Conservation (phyloP, 495 filamentous ascomycete genomes). For the Cryomyces minteri region DNA sequence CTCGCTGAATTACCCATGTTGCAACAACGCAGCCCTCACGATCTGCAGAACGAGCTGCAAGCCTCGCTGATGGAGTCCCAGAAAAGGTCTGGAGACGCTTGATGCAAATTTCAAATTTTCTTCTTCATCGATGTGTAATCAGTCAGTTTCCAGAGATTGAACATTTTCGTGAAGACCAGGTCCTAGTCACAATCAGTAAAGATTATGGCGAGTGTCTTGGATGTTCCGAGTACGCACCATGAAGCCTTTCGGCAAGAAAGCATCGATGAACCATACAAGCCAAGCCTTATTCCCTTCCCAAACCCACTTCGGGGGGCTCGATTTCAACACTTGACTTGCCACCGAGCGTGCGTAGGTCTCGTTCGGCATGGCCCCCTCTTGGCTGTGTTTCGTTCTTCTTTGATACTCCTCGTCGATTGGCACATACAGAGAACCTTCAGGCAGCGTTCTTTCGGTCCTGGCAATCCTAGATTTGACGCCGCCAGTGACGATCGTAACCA, state of each 20-base stretch:
- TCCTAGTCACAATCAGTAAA: slow-evolving; percentile 1
- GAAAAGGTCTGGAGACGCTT: no score
- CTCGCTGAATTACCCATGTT: no score
- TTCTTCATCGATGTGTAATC: slow-evolving; percentile 2
- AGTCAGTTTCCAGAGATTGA: slow-evolving; percentile 10
- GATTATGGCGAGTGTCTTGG: neutral
- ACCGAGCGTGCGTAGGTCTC: slow-evolving; percentile 36
- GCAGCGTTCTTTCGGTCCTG: slow-evolving; percentile 28
- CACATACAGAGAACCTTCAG: slow-evolving; percentile 30
- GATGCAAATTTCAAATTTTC: neutral
- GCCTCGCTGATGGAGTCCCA: no score
- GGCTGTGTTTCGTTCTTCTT: slow-evolving; percentile 34
- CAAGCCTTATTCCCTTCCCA: slow-evolving; percentile 31
- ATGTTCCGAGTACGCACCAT: slow-evolving; percentile 6
- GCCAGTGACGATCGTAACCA: slow-evolving; percentile 36
- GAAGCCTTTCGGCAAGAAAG: slow-evolving; percentile 19
- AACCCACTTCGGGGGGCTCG: slow-evolving; percentile 28
- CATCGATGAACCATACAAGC: slow-evolving; percentile 30
- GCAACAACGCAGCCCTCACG: no score
- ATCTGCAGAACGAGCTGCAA: no score
- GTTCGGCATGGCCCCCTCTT: slow-evolving; percentile 33
- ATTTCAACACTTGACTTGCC: slow-evolving; percentile 32
- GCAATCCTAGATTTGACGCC: slow-evolving; percentile 42
- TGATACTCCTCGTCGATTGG: slow-evolving; percentile 33
- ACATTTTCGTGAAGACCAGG: slow-evolving; percentile 3